Percentiles rank a stretch among this genome's conserved stretches.
Evolutionary conservation across 192 early-diverging fungal species (phyloP).

Genomic region (Coemansia nantahalensis): DNA sequence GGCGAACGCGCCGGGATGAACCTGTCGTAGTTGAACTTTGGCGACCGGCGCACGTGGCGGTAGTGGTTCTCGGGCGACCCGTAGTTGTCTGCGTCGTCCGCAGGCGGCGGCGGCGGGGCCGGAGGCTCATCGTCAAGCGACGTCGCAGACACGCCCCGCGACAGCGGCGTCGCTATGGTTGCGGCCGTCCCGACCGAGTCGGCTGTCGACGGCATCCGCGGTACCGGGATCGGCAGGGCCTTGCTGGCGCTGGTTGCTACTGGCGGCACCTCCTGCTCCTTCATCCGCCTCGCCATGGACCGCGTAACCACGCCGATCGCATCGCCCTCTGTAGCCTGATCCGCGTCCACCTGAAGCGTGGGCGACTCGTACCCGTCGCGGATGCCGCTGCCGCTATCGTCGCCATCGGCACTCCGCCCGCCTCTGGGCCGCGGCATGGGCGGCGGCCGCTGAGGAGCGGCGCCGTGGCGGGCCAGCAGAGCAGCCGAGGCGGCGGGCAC

Average conservation of each 20-base stretch:
- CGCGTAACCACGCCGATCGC: slow-evolving; percentile 34
- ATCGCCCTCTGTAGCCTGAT: background rate
- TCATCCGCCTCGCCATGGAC: slow-evolving; percentile 46
- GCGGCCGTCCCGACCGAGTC: slow-evolving; percentile 3
- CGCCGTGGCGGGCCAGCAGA: too few relatives aligned
- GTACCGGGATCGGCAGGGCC: background rate
- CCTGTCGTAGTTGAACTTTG: too few relatives aligned
- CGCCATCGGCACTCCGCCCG: background rate
- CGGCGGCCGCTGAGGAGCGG: background rate
- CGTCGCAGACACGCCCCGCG: background rate
- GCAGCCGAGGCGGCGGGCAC: too few relatives aligned
- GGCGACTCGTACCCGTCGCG: slow-evolving; percentile 18
- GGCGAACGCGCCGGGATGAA: too few relatives aligned
- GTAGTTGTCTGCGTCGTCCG: background rate
- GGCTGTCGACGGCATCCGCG: background rate
- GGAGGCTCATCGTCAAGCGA: background rate
- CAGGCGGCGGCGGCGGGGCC: background rate
- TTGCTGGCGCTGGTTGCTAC: background rate
- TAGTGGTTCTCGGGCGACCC: too few relatives aligned
- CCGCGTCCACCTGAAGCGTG: slow-evolving; percentile 10
- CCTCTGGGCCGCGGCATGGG: background rate
- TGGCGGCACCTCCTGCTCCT: slow-evolving; percentile 3
- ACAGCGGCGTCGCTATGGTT: slow-evolving; percentile 3
- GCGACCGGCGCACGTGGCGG: too few relatives aligned
- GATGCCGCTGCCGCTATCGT: background rate